phyloP scores from a whole-genome alignment of 495 filamentous ascomycete species.

The Penicillium bialowiezense region DNA sequence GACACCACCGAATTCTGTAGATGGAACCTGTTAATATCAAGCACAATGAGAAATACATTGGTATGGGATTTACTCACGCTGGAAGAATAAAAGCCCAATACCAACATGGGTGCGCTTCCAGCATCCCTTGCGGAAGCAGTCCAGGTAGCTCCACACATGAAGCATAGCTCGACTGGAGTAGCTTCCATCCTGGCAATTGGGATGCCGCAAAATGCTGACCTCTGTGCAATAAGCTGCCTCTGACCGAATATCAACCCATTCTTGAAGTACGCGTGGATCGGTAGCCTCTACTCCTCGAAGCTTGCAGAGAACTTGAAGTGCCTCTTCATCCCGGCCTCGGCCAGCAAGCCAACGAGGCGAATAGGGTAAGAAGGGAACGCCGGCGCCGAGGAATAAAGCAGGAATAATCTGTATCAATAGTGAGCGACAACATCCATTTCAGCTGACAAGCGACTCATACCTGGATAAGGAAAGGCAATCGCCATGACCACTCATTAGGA shows the following conservation, averaged over 20 bases:
- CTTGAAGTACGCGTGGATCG: constrained; percentile 40
- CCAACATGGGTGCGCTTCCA: constrained; percentile 46
- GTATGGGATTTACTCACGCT: constrained; percentile 14
- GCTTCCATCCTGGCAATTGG: constrained; percentile 19
- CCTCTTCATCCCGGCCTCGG: constrained; percentile 71
- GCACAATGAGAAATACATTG: background rate
- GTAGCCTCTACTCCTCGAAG: constrained; percentile 61
- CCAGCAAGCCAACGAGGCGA: constrained; percentile 74
- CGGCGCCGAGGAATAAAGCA: constrained; percentile 60
- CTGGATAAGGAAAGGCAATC: constrained; percentile 44
- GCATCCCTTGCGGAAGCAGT: constrained; percentile 34
- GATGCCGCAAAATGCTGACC: constrained; percentile 26
- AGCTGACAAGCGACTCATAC: constrained; percentile 51
- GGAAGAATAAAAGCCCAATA: constrained; percentile 45
- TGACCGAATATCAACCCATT: constrained; percentile 40
- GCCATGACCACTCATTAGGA: constrained; percentile 33
- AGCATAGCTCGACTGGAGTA: constrained; percentile 17
- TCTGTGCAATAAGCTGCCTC: constrained; percentile 36
- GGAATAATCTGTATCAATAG: constrained; percentile 71
- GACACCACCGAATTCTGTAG: constrained; percentile 31
- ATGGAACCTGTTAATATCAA: background rate
- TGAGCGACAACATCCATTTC: constrained; percentile 55
- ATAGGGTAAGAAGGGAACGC: constrained; percentile 69
- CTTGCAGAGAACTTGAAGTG: constrained; percentile 56
- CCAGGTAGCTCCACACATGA: constrained; percentile 29